Percentiles rank a stretch among this genome's conserved stretches.
Evolutionary conservation across 495 filamentous ascomycete species (phyloP).

Genomic region (Clavariopsis aquatica): DNA sequence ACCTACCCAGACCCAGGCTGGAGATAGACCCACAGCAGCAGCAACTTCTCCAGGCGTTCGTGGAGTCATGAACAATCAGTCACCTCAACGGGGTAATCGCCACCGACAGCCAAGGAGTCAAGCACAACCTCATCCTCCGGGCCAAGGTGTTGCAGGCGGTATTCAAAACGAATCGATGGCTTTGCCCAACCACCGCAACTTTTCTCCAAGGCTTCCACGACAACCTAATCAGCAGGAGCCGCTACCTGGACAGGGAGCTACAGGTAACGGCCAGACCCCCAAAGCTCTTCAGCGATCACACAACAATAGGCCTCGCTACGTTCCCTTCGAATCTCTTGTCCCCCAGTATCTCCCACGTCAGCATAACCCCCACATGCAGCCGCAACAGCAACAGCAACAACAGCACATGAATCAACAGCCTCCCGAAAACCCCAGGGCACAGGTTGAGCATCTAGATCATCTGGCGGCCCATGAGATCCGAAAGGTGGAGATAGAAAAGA

Average conservation of each 20-base stretch:
- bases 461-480: slow-evolving; percentile 39
- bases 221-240: not conserved
- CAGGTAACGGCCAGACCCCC: slow-evolving; percentile 6
- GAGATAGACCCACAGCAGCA: not conserved
- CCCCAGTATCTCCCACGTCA: slow-evolving; percentile 15
- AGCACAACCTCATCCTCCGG: not conserved
- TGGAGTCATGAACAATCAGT: not conserved
- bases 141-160: not conserved
- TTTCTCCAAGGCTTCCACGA: not conserved
- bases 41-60: not conserved
- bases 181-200: not conserved
- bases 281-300: slow-evolving; percentile 30
- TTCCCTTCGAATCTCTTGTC: not conserved
- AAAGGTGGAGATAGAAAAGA: slow-evolving; percentile 39
- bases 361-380: not conserved
- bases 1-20: not conserved
- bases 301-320: not conserved
- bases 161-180: not conserved
- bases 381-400: too few species aligned
- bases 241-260: not conserved
- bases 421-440: slow-evolving; percentile 18
- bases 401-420: slow-evolving; percentile 3
- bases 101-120: not conserved
- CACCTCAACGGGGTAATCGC: not conserved
- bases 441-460: slow-evolving; percentile 44